Base-by-base conservation (phyloP, 225 moss, liverwort and hornwort genomes). In the Polytrichum commune region DNA sequence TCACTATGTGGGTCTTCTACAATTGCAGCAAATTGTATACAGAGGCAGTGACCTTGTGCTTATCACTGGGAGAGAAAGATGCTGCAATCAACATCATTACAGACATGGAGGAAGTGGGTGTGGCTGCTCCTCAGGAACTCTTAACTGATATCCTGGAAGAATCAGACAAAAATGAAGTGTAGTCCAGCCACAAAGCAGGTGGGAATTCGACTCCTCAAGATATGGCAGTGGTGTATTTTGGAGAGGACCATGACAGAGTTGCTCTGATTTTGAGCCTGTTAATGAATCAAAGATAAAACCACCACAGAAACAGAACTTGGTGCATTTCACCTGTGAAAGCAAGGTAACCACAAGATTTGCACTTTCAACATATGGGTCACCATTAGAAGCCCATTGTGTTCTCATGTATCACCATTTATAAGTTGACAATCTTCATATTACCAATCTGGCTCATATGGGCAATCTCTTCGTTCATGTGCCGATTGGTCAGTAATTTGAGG, bases 1-100 rank as follows among this genome's bases (percentile, higher is more conserved):
- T 60, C 7, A 23, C 22, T 16, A 9, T 60, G 60, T 60, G 60
- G 19, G 25, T 60, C 24, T 4, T 16, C 4, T 46, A 46, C 46
- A 66, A 66, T 72, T 89, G 82, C 96, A 97, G 97, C 79, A 98
- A 93, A 75, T 87, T 98, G 60, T 98, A 98, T 75, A 68, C 82
- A 66, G 91, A 94, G 25, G 84, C 84, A 7, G 88, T 91, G 75
- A 86, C 84, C 70, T 73, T 91, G 23, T 94, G 95, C 71, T 74
- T 95, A 57, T 84, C 87, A 65, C 81, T 88, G 20, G 94, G 92
- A 71, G 94, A 91, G 79, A 91, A 89, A 82, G 91, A 90, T 63
- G 86, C 90, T 65, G 94, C 95, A 61, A 73, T 91, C 62, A 89
- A 84, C 24, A 84, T 92, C 57, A 92, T 92, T 27, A 76, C 92